Evolutionary conservation across 2,329 filamentous ascomycete species (phyloP).

Genomic region (Alternaria ventricosa): DNA sequence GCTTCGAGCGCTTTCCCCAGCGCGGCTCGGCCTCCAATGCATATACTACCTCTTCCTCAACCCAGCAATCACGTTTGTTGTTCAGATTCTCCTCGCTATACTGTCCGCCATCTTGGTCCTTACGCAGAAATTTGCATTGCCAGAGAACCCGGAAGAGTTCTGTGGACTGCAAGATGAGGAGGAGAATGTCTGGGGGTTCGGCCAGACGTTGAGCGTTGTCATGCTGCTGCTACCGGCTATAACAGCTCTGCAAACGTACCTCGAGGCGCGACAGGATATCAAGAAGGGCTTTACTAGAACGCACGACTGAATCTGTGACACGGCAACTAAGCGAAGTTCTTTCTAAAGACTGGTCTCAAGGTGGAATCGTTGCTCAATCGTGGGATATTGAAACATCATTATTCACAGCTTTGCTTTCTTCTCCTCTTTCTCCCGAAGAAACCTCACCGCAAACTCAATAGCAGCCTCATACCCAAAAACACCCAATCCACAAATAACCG

Average conservation of each 20-base stretch:
- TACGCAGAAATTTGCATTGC: constrained; percentile 37
- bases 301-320: too few relatives aligned
- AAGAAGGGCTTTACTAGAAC: constrained; percentile 1
- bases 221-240: constrained; percentile 38
- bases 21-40: constrained; percentile 18
- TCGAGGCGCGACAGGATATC: constrained; percentile 38
- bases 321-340: too few relatives aligned
- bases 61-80: constrained; percentile 33
- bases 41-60: constrained; percentile 37
- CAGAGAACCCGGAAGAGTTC: constrained; percentile 20
- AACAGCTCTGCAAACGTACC: constrained; percentile 34
- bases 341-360: too few relatives aligned
- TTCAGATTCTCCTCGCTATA: constrained; percentile 34
- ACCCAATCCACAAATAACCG: constrained; percentile 72
- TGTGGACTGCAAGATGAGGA: constrained; percentile 33
- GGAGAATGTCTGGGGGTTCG: constrained; percentile 41
- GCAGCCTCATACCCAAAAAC: constrained; percentile 56
- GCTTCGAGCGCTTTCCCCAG: constrained; percentile 6
- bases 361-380: too few relatives aligned
- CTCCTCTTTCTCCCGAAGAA: constrained; percentile 20
- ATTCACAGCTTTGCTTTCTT: background rate
- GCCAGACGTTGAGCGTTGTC: constrained; percentile 39
- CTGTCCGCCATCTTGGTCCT: constrained; percentile 33
- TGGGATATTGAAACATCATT: too few relatives aligned
- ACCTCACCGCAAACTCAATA: constrained; percentile 50